phyloP scores from a whole-genome alignment of 2,329 filamentous ascomycete genomes.

The Xylariaceae sp. region DNA sequence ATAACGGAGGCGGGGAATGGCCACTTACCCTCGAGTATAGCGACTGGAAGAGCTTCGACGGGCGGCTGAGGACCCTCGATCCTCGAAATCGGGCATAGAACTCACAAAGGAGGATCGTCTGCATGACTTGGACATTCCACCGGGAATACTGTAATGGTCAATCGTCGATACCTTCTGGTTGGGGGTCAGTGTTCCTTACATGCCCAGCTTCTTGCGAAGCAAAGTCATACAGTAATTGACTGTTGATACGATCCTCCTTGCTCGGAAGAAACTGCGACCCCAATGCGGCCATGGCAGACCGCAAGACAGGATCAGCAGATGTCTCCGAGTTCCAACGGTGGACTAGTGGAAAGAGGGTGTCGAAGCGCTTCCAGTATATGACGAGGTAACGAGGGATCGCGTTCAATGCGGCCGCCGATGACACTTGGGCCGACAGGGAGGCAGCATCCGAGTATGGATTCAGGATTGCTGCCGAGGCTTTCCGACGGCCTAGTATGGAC shows the following conservation, averaged over 20 bases:
- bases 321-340: conserved; percentile 44
- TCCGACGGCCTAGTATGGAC: conserved; percentile 38
- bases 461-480: conserved; percentile 35
- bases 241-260: conserved; percentile 46
- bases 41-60: conserved; percentile 46
- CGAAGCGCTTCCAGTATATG: conserved; percentile 49
- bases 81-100: conserved; percentile 52
- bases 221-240: conserved; percentile 47
- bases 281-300: conserved; percentile 53
- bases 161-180: conserved; percentile 1
- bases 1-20: conserved; percentile 30
- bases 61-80: conserved; percentile 42
- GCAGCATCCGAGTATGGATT: conserved; percentile 34
- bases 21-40: conserved; percentile 52
- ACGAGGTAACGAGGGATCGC: conserved; percentile 47
- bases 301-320: conserved; percentile 41
- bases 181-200: conserved; percentile 36
- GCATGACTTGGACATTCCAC: conserved; percentile 48
- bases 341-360: conserved; percentile 45
- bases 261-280: conserved; percentile 47
- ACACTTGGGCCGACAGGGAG: conserved; percentile 36
- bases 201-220: conserved; percentile 46
- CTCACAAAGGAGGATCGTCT: conserved; percentile 51
- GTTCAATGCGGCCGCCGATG: conserved; percentile 36
- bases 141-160: conserved; percentile 37